Percentiles rank a stretch among this genome's conserved stretches.
phyloP scores from a whole-genome alignment of 148 eudicot species.

The Pharnaceum exiguum region DNA sequence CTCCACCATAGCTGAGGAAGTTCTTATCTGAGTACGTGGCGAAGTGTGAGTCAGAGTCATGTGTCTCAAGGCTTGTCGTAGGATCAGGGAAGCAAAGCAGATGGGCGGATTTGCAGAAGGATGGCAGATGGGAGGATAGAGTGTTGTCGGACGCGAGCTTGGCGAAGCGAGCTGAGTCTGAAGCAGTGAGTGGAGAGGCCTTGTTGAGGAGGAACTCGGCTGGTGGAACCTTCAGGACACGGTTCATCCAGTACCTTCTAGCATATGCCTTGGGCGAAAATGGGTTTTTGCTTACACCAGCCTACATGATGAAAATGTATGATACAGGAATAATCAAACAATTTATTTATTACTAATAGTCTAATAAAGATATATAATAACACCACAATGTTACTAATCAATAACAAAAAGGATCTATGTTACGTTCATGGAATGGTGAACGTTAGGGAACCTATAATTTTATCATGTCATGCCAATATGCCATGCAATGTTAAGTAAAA shows the following conservation, averaged over 20 bases:
- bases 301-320: slow-evolving; percentile 24
- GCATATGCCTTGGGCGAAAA: slow-evolving; percentile 58
- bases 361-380: too few relatives aligned
- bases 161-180: slow-evolving; percentile 47
- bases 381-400: too few relatives aligned
- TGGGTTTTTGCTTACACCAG: slow-evolving; percentile 37
- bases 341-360: too few relatives aligned
- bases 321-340: neutral
- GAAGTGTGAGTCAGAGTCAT: slow-evolving; percentile 25
- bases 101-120: slow-evolving; percentile 60
- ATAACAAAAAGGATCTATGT: too few relatives aligned
- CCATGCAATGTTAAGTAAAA: too few relatives aligned
- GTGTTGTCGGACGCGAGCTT: slow-evolving; percentile 55
- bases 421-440: too few relatives aligned
- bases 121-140: slow-evolving; percentile 43
- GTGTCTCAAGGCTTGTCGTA: slow-evolving; percentile 31
- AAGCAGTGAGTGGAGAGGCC: slow-evolving; percentile 59
- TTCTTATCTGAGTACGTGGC: slow-evolving; percentile 37
- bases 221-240: slow-evolving; percentile 63
- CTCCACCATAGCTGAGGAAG: slow-evolving; percentile 74
- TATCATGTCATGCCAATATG: too few relatives aligned
- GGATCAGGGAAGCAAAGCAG: slow-evolving; percentile 65
- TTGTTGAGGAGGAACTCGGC: slow-evolving; percentile 56
- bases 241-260: slow-evolving; percentile 76
- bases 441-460: too few relatives aligned